These are phyloP conservation scores for Myxozyma nipponensis DNA, from an alignment of 805 yeast genomes.

Conservation along the genomic window DNA sequence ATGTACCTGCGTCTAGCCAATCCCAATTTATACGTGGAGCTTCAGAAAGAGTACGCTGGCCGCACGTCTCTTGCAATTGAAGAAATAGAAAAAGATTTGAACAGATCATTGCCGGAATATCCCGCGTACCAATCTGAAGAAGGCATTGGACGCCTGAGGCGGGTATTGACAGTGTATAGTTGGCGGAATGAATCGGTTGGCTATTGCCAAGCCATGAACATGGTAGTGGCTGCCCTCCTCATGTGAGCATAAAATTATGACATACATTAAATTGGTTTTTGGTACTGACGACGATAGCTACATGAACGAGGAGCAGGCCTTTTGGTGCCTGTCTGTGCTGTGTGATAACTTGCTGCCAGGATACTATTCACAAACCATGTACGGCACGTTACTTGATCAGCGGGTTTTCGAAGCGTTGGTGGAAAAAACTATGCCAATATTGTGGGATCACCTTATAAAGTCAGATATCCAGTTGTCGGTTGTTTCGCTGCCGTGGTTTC, in stretches of 20 bases:
- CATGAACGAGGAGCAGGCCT: slow-evolving; percentile 96
- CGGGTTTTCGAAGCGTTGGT: slow-evolving; percentile 88
- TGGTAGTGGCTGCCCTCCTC: slow-evolving; percentile 52
- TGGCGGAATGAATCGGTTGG: slow-evolving; percentile 98
- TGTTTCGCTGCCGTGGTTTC: slow-evolving; percentile 93
- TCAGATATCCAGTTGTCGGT: slow-evolving; percentile 89
- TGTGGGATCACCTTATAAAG: slow-evolving; percentile 75
- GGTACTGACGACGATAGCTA: slow-evolving; percentile 38
- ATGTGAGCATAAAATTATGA: slow-evolving; percentile 32
- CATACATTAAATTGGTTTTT: neutral
- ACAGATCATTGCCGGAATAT: slow-evolving; percentile 92
- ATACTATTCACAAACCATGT: slow-evolving; percentile 94
- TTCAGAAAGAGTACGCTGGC: slow-evolving; percentile 60
- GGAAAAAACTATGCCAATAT: slow-evolving; percentile 79
- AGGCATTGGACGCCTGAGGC: slow-evolving; percentile 78
- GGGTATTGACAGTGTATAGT: slow-evolving; percentile 89
- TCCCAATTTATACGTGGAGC: slow-evolving; percentile 52
- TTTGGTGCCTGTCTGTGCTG: slow-evolving; percentile 78
- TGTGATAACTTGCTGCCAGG: slow-evolving; percentile 91
- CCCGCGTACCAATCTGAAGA: slow-evolving; percentile 84
- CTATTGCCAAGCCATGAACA: slow-evolving; percentile 98
- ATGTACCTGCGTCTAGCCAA: slow-evolving; percentile 66
- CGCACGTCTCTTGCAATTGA: slow-evolving; percentile 80
- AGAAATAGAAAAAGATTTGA: slow-evolving; percentile 93
- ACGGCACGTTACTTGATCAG: slow-evolving; percentile 92